Evolutionary conservation across 805 yeast species (phyloP).

Genomic region (Monosporozyma aquatica): DNA sequence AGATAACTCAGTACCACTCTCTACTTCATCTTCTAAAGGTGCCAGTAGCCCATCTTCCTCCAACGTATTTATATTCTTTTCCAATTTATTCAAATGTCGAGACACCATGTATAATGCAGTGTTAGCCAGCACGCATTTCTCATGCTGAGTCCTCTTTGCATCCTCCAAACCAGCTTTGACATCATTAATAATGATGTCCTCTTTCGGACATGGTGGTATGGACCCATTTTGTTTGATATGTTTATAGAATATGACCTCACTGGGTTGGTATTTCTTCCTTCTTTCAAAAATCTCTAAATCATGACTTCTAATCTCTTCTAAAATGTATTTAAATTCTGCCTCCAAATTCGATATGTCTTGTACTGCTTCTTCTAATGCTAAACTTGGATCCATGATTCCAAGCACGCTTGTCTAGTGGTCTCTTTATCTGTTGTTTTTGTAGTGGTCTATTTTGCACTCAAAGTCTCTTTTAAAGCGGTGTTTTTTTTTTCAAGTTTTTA

Average conservation of each 20-base stretch:
- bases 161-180: slow-evolving; percentile 59
- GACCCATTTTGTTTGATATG: slow-evolving; percentile 79
- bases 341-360: slow-evolving; percentile 77
- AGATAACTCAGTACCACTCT: slow-evolving; percentile 22
- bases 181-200: slow-evolving; percentile 52
- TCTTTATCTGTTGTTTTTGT: not conserved
- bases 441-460: too few relatives aligned
- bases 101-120: slow-evolving; percentile 72
- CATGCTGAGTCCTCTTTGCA: slow-evolving; percentile 58
- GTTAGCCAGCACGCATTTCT: slow-evolving; percentile 70
- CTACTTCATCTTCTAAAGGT: slow-evolving; percentile 36
- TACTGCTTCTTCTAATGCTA: slow-evolving; percentile 62
- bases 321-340: slow-evolving; percentile 68
- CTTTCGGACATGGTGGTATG: slow-evolving; percentile 71
- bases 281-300: slow-evolving; percentile 61
- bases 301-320: slow-evolving; percentile 66
- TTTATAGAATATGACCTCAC: slow-evolving; percentile 76
- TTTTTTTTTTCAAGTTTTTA: too few relatives aligned
- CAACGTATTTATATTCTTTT: slow-evolving; percentile 63
- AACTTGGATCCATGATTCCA: slow-evolving; percentile 74
- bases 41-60: slow-evolving; percentile 79
- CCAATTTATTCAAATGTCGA: slow-evolving; percentile 64
- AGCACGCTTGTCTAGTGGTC: too few relatives aligned
- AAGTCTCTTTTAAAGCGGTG: not conserved
- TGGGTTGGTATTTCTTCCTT: slow-evolving; percentile 54